phyloP scores from a whole-genome alignment of 768 basidiomycete genomes.

The Termitomyces sp. region DNA sequence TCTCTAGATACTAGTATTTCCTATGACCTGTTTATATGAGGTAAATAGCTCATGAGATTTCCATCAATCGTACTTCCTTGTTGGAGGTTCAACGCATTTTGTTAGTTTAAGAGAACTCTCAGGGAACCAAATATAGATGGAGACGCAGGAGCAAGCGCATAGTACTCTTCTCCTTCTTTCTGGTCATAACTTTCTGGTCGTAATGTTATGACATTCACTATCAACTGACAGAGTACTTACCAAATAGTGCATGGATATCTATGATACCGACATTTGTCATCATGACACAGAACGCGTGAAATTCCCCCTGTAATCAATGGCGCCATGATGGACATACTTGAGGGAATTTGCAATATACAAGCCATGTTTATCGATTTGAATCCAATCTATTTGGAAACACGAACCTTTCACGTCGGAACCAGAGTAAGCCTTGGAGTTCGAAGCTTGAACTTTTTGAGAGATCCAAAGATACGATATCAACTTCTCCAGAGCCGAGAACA shows the following conservation, averaged over 20 bases:
- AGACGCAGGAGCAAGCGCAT: neutral
- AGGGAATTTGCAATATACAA: neutral
- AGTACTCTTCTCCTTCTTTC: neutral
- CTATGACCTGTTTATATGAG: neutral
- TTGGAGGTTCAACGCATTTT: no score
- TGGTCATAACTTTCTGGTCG: no score
- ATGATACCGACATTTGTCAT: neutral
- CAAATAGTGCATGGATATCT: neutral
- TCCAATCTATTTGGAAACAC: slow-evolving; percentile 2
- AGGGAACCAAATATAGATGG: neutral
- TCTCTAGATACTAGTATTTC: neutral
- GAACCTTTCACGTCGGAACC: neutral
- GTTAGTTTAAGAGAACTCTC: neutral
- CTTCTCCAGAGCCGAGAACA: neutral
- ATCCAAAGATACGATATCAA: neutral
- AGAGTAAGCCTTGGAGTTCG: neutral
- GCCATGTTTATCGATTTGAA: neutral
- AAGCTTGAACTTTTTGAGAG: no score
- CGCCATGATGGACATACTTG: neutral
- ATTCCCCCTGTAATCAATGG: neutral
- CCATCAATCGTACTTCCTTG: neutral
- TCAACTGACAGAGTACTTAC: neutral
- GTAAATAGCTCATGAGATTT: neutral
- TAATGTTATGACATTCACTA: neutral
- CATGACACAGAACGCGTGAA: neutral